Evolutionary conservation across 495 filamentous ascomycete genomes (phyloP).

Genomic region (Podospora australis): DNA sequence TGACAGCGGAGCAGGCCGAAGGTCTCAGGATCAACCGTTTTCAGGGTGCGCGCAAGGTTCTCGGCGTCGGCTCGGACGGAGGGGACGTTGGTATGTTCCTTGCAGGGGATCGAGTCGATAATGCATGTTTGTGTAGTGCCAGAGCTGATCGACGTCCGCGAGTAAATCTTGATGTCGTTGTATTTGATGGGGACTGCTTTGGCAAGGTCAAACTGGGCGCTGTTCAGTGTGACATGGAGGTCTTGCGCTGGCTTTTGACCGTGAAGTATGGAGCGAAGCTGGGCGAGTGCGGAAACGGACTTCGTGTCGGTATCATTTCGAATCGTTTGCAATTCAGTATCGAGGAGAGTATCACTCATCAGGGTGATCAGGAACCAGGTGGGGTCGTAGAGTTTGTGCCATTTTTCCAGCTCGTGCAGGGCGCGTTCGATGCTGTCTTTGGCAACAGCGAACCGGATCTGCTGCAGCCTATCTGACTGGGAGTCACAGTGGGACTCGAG

Average conservation of each 20-base stretch:
- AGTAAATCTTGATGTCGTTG: background rate
- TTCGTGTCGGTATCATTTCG: background rate
- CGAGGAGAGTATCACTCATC: background rate
- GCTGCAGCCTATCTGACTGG: background rate
- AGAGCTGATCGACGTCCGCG: background rate
- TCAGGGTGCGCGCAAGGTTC: slow-evolving; percentile 36
- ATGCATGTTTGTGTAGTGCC: no score
- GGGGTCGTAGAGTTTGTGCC: background rate
- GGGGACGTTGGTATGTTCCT: no score
- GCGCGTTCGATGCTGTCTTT: background rate
- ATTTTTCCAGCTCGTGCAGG: background rate
- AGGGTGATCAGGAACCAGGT: background rate
- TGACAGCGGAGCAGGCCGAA: slow-evolving; percentile 47
- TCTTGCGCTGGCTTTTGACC: no score
- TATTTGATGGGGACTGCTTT: background rate
- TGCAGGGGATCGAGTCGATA: background rate
- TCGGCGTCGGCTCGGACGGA: no score
- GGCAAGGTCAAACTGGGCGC: no score
- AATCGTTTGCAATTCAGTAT: background rate
- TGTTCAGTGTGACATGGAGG: no score
- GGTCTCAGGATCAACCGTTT: slow-evolving; percentile 27
- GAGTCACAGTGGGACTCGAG: background rate
- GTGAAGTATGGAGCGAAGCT: no score
- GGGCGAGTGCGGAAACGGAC: background rate
- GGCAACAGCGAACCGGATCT: background rate